Percentiles rank a stretch among this genome's conserved stretches.
Conservation (phyloP, 371 early-diverging fungal genomes). For the Basidiobolus heterosporus region DNA sequence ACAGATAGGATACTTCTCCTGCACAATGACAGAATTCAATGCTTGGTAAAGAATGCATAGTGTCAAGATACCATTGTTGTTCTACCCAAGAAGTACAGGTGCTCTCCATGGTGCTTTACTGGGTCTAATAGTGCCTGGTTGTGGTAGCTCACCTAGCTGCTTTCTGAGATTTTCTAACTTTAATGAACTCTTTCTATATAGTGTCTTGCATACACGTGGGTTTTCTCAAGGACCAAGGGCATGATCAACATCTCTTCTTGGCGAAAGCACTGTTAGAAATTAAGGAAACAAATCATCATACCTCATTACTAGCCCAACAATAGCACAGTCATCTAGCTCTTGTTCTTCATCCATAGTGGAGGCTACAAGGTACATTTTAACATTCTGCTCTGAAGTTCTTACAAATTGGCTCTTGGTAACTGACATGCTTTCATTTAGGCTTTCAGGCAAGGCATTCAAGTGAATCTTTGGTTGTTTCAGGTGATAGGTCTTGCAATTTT, state of each 20-base stretch:
- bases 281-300: background rate
- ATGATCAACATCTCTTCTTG: constrained; percentile 6
- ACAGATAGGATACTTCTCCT: constrained; percentile 17
- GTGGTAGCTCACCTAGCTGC: constrained; percentile 12
- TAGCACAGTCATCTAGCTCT: too few relatives aligned
- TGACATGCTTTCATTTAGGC: too few relatives aligned
- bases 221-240: background rate
- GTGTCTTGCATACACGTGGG: constrained; percentile 1
- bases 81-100: constrained; percentile 5
- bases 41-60: constrained; percentile 6
- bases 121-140: constrained; percentile 5
- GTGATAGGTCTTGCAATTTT: too few relatives aligned
- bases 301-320: too few relatives aligned
- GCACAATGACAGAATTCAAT: constrained; percentile 18
- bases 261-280: constrained; percentile 1
- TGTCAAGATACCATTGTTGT: constrained; percentile 5
- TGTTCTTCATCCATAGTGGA: too few relatives aligned
- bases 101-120: constrained; percentile 7
- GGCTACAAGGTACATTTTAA: too few relatives aligned
- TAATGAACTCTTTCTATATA: constrained; percentile 9
- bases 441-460: too few relatives aligned
- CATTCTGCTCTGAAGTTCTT: too few relatives aligned
- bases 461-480: too few relatives aligned
- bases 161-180: constrained; percentile 12
- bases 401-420: too few relatives aligned